Evolutionary conservation across 2,329 filamentous ascomycete genomes (phyloP), one percentile per base, ranked within the genome.

Genomic region (Phoma sp.): DNA sequence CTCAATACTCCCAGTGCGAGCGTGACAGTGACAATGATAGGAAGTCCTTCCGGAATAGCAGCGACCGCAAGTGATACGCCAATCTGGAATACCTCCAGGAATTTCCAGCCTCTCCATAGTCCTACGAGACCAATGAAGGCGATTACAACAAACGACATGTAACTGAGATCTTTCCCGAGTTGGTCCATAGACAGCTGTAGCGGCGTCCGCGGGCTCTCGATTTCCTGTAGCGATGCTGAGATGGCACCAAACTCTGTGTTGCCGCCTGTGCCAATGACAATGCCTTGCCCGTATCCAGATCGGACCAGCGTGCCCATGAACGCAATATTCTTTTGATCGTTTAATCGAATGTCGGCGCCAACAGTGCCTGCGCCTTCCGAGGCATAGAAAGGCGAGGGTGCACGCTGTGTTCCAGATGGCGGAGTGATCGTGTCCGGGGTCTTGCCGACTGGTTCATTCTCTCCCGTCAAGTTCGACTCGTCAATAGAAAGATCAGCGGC

Each of bases 241-340:
- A 99, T 99, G 42, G 92, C 93, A 34, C 95, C 95, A 75, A 99
- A 98, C 67, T 98, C 92, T 0, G 96, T 99, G 54, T 91, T 87
- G 26, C 90, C 90, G 49, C 96, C 96, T 6, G 95, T 99, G 7
- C 93, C 92, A 73, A 97, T 96, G n/a, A 99, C 95, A 62, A 99
- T 88, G 36, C 95, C 95, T 74, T 96, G 93, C 0, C 95, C 95
- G 68, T 99, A 89, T 10, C 95, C 95, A 29, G 93, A 97, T 62
- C 93, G 91, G 28, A 99, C 92, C 61, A 99, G 77, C 2, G 95
- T 99, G 23, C 95, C 95, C 93, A 99, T 98, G 74, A 97, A 98
- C 2, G 93, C 95, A 72, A 99, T 93, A 68, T 99, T 98, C 66
- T 89, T 90, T 65, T 88, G 86, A 47, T 90, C 88, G 57, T 90